Base-by-base conservation (phyloP, 1,284 basidiomycete genomes). In the Leucoagaricus sp. region DNA sequence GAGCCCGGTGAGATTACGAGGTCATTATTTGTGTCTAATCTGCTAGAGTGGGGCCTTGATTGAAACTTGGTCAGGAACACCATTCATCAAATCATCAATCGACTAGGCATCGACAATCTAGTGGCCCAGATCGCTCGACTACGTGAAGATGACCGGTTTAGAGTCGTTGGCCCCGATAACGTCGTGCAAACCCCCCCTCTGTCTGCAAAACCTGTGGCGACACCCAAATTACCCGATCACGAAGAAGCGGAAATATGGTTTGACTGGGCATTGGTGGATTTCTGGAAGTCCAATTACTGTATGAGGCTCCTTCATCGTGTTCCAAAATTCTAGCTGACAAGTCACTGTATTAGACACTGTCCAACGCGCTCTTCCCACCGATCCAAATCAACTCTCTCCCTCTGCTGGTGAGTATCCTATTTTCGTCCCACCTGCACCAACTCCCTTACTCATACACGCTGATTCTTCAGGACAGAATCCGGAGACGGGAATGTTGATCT, bases 201-300 rank as follows among this genome's bases (percentile, higher is more conserved):
- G 15, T 65, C 73, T 3, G 62, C 73, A 45, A 64, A 72, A 19
- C 72, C 74, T 31, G 68, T 72, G 3, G 71, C 60, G 13, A 63
- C 70, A 65, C 60, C 70, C n/a, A 70, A 74, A 41, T 71, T 70
- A 26, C 72, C 81, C 50, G 83, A 83, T 60, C 54, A 49, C n/a
- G 58, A 60, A 44, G 90, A 92, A 63, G 85, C 85, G n/a, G 96
- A 96, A 69, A 78, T 98, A 31, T 99, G 96, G 96, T 93, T 99
- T 68, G 95, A 98, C 69, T 98, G 95, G 94, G 84, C 88, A 1
- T 99, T 98, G 73, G 88, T 98, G n/a, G 96, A 99, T 71, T 99
- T 98, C 69, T 96, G 94, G 90, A 98, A 98, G 75, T 94, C 93
- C 53, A 95, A 96, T 68, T 96, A 94, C 65, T 93, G 95, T 96